Percentiles rank a stretch among this genome's conserved stretches.
Evolutionary conservation across 2,329 filamentous ascomycete species (phyloP).

Genomic region (Pestalotiopsis sp.): DNA sequence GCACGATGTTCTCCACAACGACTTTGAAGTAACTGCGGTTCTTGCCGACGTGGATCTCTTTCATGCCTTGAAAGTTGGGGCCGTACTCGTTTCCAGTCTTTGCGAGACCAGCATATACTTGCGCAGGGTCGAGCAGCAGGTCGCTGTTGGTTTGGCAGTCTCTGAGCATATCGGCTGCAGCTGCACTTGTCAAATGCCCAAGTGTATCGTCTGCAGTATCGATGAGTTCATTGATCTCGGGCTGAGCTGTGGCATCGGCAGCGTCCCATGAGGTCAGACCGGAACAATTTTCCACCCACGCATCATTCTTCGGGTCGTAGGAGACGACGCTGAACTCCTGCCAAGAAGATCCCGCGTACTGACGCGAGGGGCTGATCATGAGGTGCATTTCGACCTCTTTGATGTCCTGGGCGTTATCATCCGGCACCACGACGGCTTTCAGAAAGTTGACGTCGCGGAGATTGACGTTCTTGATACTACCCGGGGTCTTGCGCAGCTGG

Average conservation of each 20-base stretch:
- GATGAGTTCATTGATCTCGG: not conserved
- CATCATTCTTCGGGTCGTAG: slow-evolving; percentile 8
- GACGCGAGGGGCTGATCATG: slow-evolving; percentile 8
- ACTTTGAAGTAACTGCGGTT: not conserved
- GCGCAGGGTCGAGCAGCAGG: slow-evolving; percentile 6
- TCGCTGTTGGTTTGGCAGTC: not conserved
- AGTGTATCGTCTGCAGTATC: not conserved
- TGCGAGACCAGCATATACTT: not conserved
- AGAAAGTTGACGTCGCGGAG: slow-evolving; percentile 11
- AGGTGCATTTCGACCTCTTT: slow-evolving; percentile 12
- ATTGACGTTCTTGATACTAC: slow-evolving; percentile 5
- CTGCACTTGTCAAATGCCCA: slow-evolving; percentile 7
- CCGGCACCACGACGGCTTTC: slow-evolving; percentile 5
- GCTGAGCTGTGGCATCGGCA: not conserved
- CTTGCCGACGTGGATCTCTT: slow-evolving; percentile 10
- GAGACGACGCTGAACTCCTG: slow-evolving; percentile 12
- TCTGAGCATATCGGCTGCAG: slow-evolving; percentile 9
- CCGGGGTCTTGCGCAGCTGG: slow-evolving; percentile 8
- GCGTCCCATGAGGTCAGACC: slow-evolving; percentile 13
- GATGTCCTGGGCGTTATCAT: not conserved
- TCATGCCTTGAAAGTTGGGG: slow-evolving; percentile 6
- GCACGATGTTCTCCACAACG: slow-evolving; percentile 7
- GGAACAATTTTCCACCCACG: slow-evolving; percentile 7
- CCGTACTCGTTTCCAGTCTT: slow-evolving; percentile 13
- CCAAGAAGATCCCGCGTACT: slow-evolving; percentile 7